These are phyloP conservation scores for Closterium sp. DNA, from an alignment of 139 green algal genomes.

Conservation along the genomic window DNA sequence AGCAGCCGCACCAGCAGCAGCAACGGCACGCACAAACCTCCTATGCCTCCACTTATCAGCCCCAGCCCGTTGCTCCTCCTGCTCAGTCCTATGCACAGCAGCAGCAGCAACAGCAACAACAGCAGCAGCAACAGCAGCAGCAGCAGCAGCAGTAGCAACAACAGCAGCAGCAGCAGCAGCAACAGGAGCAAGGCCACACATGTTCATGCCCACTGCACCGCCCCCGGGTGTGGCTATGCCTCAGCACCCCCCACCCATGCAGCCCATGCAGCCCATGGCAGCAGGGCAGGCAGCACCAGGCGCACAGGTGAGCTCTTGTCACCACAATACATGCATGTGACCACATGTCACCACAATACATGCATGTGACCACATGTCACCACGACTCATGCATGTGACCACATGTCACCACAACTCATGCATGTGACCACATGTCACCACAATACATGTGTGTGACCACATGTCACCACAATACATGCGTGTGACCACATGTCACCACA, in stretches of 20 bases:
- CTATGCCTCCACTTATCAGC: background rate
- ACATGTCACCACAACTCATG: too few relatives aligned
- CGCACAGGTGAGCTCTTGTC: background rate
- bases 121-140: slow-evolving; percentile 5
- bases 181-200: background rate
- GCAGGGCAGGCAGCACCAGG: background rate
- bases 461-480: too few relatives aligned
- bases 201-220: background rate
- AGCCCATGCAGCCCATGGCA: too few relatives aligned
- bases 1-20: background rate
- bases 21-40: too few relatives aligned
- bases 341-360: too few relatives aligned
- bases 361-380: too few relatives aligned
- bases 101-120: slow-evolving; percentile 26
- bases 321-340: too few relatives aligned
- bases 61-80: background rate
- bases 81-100: background rate
- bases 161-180: background rate
- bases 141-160: background rate
- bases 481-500: too few relatives aligned
- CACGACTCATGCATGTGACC: too few relatives aligned
- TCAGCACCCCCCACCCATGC: too few relatives aligned
- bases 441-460: too few relatives aligned
- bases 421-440: too few relatives aligned
- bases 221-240: background rate